Conservation (phyloP, 352 stramenopile genomes). For the Phytophthora fragariaefolia region DNA sequence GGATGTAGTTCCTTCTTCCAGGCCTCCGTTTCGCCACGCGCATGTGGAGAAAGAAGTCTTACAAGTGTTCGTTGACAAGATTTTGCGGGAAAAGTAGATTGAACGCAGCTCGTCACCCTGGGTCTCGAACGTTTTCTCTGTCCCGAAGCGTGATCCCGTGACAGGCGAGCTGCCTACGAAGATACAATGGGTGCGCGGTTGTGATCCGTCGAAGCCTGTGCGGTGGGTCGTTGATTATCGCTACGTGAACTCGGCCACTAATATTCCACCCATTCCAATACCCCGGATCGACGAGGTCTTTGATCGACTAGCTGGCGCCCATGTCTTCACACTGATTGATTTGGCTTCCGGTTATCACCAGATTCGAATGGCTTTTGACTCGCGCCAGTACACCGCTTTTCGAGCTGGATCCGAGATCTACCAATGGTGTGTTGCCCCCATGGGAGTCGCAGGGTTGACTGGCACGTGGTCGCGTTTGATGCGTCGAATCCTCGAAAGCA, state of each 20-base stretch:
- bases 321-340: constrained; percentile 31
- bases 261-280: constrained; percentile 11
- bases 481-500: constrained; percentile 32
- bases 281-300: constrained; percentile 15
- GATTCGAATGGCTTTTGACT: constrained; percentile 18
- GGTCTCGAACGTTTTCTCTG: constrained; percentile 26
- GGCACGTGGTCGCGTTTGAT: constrained; percentile 45
- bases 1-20: constrained; percentile 3
- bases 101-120: constrained; percentile 6
- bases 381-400: constrained; percentile 37
- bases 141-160: constrained; percentile 17
- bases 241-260: neutral
- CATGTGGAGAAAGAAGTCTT: constrained; percentile 14
- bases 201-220: constrained; percentile 1
- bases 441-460: constrained; percentile 41
- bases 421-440: constrained; percentile 43
- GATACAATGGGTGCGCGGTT: constrained; percentile 5
- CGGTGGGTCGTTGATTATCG: constrained; percentile 8
- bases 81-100: constrained; percentile 6
- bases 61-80: constrained; percentile 7
- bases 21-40: constrained; percentile 7
- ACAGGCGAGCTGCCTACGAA: neutral
- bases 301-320: constrained; percentile 1
- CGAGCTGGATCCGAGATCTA: constrained; percentile 35
- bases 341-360: constrained; percentile 37